phyloP scores from a whole-genome alignment of 148 eudicot genomes.

The Rhododendron simsii region DNA sequence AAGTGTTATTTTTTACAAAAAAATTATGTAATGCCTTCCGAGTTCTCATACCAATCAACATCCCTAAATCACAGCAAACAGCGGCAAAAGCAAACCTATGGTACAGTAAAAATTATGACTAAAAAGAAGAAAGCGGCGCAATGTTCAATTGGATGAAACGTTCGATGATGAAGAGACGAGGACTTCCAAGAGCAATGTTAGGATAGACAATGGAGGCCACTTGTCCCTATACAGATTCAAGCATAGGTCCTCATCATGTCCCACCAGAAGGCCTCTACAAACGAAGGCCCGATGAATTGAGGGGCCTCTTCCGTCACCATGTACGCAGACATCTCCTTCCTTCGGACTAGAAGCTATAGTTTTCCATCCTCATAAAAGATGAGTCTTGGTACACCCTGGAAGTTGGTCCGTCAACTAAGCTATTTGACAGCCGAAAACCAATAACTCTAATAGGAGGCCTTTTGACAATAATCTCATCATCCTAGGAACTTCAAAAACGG shows the following conservation, averaged over 20 bases:
- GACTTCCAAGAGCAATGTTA: too few relatives aligned
- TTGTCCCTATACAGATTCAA: neutral
- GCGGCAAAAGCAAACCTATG: too few relatives aligned
- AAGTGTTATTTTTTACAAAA: too few relatives aligned
- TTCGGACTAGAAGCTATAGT: neutral
- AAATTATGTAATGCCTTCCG: too few relatives aligned
- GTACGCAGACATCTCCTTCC: neutral
- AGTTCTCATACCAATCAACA: too few relatives aligned
- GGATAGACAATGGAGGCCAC: neutral
- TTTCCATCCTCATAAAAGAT: neutral
- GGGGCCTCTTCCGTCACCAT: neutral
- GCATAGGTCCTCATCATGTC: neutral
- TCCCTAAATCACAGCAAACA: too few relatives aligned
- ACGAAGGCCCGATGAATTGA: neutral
- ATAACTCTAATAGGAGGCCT: neutral
- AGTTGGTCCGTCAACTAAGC: neutral
- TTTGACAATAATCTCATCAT: neutral
- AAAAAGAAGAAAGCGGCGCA: too few relatives aligned
- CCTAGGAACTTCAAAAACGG: neutral
- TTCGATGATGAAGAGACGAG: too few relatives aligned
- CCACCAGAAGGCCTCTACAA: neutral
- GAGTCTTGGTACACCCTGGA: neutral
- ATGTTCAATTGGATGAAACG: too few relatives aligned
- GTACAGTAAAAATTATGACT: too few relatives aligned
- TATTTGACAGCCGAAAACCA: neutral